These are phyloP conservation scores for Myriangium duriaei DNA, from an alignment of 2,329 filamentous ascomycete species.

Conservation along the genomic window DNA sequence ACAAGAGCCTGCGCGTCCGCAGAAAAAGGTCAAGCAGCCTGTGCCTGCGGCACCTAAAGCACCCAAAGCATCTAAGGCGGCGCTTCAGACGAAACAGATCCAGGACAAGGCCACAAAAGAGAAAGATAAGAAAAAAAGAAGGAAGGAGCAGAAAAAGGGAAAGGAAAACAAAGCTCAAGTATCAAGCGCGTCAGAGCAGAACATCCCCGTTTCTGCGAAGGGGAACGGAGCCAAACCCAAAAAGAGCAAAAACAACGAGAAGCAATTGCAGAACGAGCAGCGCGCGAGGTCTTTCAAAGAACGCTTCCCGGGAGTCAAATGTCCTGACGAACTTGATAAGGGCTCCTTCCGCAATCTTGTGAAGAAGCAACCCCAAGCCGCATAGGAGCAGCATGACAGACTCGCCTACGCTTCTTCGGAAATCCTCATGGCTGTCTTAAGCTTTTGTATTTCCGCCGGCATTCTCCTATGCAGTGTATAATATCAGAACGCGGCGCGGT, in stretches of 20 bases:
- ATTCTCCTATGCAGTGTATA: too few species aligned
- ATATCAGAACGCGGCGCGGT: too few species aligned
- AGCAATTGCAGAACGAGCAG: too few species aligned
- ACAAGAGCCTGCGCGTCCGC: neutral
- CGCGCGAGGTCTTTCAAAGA: neutral
- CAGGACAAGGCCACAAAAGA: constrained; percentile 2
- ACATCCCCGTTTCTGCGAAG: too few species aligned
- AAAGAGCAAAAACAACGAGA: neutral
- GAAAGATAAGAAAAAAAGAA: constrained; percentile 2
- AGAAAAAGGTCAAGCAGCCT: neutral
- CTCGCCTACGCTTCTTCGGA: too few species aligned
- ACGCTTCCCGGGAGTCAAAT: constrained; percentile 1
- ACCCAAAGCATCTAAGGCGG: too few species aligned
- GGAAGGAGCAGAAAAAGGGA: constrained; percentile 5
- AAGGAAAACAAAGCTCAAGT: neutral
- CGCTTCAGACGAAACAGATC: constrained; percentile 4
- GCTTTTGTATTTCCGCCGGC: too few species aligned
- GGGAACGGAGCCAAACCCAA: neutral
- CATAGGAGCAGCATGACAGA: too few species aligned
- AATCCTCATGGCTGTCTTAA: too few species aligned
- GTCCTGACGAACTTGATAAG: constrained; percentile 1
- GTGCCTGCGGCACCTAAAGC: too few species aligned
- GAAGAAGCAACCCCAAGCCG: neutral
- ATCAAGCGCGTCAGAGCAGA: neutral
- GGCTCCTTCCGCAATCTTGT: neutral